Base-by-base conservation (phyloP, 2,329 filamentous ascomycete genomes). In the Allantophomopsis lycopodina region DNA sequence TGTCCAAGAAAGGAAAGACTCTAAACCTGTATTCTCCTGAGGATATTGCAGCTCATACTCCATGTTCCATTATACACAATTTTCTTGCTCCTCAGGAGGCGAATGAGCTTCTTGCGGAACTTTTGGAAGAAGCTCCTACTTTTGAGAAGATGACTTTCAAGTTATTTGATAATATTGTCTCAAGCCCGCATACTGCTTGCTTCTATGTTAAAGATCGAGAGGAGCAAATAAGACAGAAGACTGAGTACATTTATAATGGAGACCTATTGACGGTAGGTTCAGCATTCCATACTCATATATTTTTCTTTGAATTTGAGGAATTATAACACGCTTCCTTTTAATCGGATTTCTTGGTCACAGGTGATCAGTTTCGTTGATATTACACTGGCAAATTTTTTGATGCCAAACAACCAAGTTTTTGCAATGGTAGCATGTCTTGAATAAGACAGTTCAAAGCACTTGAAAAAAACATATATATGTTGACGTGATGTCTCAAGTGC, bases 41-140 rank as follows among this genome's bases (percentile, higher is more conserved):
- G 32, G 87, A 94, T 50, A 75, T 96, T 35, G 81, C 84, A 37
- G 69, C 73, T 17, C 73, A 94, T 53, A 94, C 89, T 0, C 87
- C 91, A 1, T 95, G 88, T 60, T 88, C 84, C 10, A 83, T 96
- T 47, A 77, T 95, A 40, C 87, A 94, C 59, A 91, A 94, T 52
- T 95, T 96, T 50, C 66, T 98, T 0, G 77, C 85, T 0, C 21
- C 67, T 0, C 65, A 78, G 2, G 68, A 83, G 42, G 89, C 91
- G 32, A 80, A 86, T 46, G 66, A 69, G 1, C 66, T 98, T 11
- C 65, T 96, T 1, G 57, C 60, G 23, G 88, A 96, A 55, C 68
- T 96, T 31, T 60, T 95, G 1, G 61, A 69, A 2, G 86, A 95
- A 59, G 70, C 82, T 1, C 63, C 71, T 16, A 73, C 79, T 0